Conservation (phyloP, 495 filamentous ascomycete species). For the Lasiosphaeriaceae sp. region DNA sequence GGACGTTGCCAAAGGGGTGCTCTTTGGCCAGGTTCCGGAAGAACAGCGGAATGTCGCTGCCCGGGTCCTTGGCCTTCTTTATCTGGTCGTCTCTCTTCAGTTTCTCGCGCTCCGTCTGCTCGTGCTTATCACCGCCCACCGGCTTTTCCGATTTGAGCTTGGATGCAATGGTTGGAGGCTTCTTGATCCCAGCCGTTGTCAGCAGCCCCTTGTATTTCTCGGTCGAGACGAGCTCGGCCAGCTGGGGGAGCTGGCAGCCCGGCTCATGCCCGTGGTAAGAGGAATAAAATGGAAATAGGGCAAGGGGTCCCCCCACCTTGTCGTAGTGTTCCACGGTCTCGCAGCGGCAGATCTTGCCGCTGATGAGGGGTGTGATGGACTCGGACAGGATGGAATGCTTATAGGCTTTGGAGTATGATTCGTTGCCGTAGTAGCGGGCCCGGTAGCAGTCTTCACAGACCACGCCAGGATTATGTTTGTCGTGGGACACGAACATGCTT, state of each 20-base stretch:
- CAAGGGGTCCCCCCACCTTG: neutral
- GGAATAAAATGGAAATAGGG: neutral
- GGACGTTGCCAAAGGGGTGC: constrained; percentile 36
- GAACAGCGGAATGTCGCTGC: constrained; percentile 33
- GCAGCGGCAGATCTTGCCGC: neutral
- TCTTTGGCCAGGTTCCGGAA: constrained; percentile 24
- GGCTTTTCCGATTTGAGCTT: neutral
- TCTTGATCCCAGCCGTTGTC: neutral
- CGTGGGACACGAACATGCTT: constrained; percentile 26
- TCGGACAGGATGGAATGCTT: neutral
- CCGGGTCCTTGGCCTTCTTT: neutral
- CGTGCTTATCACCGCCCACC: neutral
- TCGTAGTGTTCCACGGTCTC: neutral
- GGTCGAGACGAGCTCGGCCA: neutral
- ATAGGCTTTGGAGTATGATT: constrained; percentile 18
- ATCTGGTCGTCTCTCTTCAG: neutral
- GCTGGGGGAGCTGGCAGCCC: neutral
- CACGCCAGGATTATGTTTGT: neutral
- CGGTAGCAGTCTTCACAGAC: constrained; percentile 26
- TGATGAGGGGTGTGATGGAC: neutral
- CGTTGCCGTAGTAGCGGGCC: constrained; percentile 20
- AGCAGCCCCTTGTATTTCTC: constrained; percentile 1
- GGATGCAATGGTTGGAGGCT: too few relatives aligned
- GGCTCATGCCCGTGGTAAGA: too few relatives aligned
- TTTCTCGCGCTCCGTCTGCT: neutral